Evolutionary conservation across 257 asterid species (phyloP).

Genomic region (Coffea eugenioides): DNA sequence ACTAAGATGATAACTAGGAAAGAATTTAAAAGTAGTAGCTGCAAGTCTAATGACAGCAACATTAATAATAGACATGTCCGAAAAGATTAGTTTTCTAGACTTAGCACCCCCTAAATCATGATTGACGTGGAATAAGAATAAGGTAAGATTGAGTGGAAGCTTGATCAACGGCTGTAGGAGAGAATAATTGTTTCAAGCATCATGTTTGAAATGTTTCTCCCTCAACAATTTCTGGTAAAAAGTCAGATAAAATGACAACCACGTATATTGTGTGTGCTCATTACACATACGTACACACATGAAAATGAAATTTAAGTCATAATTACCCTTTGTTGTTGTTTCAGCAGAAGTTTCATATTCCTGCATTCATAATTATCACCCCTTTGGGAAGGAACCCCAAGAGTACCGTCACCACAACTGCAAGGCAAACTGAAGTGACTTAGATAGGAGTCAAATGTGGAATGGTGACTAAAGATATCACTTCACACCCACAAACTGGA

Average conservation of each 20-base stretch:
- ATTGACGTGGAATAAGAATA: neutral
- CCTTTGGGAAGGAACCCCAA: constrained; percentile 77
- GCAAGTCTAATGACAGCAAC: neutral
- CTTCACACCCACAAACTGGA: neutral
- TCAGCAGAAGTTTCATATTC: constrained; percentile 96
- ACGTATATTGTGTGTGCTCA: neutral
- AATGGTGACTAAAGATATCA: neutral
- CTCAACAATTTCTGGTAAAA: neutral
- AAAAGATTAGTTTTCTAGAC: neutral
- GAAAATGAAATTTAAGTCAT: constrained; percentile 11
- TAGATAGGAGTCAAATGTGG: neutral
- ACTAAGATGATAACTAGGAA: neutral
- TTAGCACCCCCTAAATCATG: constrained; percentile 1
- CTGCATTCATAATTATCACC: constrained; percentile 94
- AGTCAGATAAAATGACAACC: neutral
- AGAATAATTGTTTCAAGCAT: neutral
- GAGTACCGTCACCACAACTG: constrained; percentile 98
- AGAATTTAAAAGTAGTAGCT: neutral
- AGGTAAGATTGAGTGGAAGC: neutral
- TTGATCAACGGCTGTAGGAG: neutral
- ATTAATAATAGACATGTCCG: neutral
- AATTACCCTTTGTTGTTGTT: constrained; percentile 89
- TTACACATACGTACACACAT: neutral
- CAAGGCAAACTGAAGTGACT: constrained; percentile 27
- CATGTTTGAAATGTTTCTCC: neutral